phyloP scores from a whole-genome alignment of 495 filamentous ascomycete species.

The Penicillium tannophilum region DNA sequence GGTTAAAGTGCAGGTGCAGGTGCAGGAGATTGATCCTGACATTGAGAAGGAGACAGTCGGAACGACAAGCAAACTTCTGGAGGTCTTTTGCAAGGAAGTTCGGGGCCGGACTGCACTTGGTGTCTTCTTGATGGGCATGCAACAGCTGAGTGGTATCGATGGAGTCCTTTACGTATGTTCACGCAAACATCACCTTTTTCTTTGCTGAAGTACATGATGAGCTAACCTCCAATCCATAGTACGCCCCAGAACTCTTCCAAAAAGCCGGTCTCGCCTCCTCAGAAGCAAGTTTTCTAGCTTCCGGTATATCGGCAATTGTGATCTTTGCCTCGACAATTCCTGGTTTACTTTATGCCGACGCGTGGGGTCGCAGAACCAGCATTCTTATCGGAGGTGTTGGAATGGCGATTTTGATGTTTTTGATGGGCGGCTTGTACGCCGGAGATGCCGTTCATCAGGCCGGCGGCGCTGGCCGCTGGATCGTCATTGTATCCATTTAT shows the following conservation, averaged over 20 bases:
- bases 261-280: constrained; percentile 54
- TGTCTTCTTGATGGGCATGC: constrained; percentile 46
- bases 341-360: constrained; percentile 56
- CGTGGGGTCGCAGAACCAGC: constrained; percentile 60
- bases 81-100: constrained; percentile 45
- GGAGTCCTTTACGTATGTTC: constrained; percentile 53
- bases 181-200: not conserved
- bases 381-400: constrained; percentile 58
- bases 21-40: constrained; percentile 6
- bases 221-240: constrained; percentile 30
- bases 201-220: not conserved
- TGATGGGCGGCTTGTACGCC: constrained; percentile 57
- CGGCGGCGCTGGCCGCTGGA: constrained; percentile 53
- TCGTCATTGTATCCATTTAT: constrained; percentile 56
- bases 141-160: constrained; percentile 52
- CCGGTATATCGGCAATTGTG: constrained; percentile 53
- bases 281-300: constrained; percentile 55
- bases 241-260: constrained; percentile 56
- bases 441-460: constrained; percentile 45
- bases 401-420: constrained; percentile 47
- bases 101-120: constrained; percentile 40
- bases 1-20: not conserved
- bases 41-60: not conserved
- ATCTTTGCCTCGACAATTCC: constrained; percentile 54
- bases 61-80: constrained; percentile 19